Evolutionary conservation across 257 asterid species (phyloP).

Genomic region (Nicotiana noctiflora): DNA sequence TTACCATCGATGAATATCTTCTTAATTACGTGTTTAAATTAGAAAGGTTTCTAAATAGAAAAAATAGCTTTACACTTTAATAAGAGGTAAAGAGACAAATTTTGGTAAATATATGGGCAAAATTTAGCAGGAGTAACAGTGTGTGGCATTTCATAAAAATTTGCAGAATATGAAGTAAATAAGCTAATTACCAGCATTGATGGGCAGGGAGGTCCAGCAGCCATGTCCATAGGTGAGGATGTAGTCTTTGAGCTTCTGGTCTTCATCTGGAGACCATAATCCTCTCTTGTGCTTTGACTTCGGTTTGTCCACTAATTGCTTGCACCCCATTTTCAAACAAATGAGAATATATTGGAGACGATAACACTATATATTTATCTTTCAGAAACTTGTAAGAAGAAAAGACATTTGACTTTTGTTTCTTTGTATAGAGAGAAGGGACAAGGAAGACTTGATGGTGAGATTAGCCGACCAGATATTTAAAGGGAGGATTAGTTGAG

Average conservation of each 20-base stretch:
- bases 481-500: constrained; percentile 31
- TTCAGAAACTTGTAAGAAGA: not conserved
- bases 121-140: not conserved
- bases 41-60: not conserved
- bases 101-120: not conserved
- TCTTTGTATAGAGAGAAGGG: not conserved
- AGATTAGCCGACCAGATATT: constrained; percentile 13
- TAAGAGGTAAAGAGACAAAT: not conserved
- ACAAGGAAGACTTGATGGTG: constrained; percentile 16
- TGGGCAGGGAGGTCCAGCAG: constrained; percentile 74
- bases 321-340: constrained; percentile 36
- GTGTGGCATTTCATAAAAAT: not conserved
- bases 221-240: constrained; percentile 49
- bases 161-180: not conserved
- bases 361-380: not conserved
- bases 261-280: constrained; percentile 86
- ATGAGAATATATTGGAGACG: not conserved
- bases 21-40: not conserved
- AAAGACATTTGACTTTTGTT: not conserved
- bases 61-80: not conserved
- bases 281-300: constrained; percentile 68
- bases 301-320: constrained; percentile 22
- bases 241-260: constrained; percentile 57
- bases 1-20: not conserved
- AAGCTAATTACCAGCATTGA: constrained; percentile 68